Percentiles rank a stretch among this genome's conserved stretches.
These are phyloP conservation scores for Kazachstania viticola DNA, from an alignment of 805 yeast genomes.

Conservation along the genomic window DNA sequence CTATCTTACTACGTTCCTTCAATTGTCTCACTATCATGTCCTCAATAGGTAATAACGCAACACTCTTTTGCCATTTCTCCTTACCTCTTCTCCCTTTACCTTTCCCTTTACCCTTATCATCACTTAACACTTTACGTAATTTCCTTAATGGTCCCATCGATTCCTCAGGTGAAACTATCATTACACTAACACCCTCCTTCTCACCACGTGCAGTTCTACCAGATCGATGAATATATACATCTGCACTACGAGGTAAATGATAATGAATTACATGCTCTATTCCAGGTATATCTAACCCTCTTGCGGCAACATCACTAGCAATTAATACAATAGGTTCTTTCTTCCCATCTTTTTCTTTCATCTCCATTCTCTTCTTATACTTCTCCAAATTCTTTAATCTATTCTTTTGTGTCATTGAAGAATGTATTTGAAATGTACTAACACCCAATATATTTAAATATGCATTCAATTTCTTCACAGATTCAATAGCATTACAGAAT, in stretches of 20 bases:
- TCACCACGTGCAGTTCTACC: constrained; percentile 99
- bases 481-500: constrained; percentile 90
- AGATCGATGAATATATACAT: constrained; percentile 86
- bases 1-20: constrained; percentile 53
- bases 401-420: constrained; percentile 91
- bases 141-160: constrained; percentile 79
- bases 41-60: constrained; percentile 66
- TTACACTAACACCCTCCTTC: constrained; percentile 83
- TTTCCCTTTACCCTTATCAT: constrained; percentile 8
- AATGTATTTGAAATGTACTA: constrained; percentile 69
- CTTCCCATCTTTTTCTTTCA: constrained; percentile 16
- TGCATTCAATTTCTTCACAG: constrained; percentile 78
- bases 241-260: constrained; percentile 90
- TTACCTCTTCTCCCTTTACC: constrained; percentile 19
- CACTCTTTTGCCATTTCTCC: constrained; percentile 38
- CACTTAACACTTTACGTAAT: constrained; percentile 46
- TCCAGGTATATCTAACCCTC: constrained; percentile 87
- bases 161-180: constrained; percentile 89
- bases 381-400: constrained; percentile 77
- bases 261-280: constrained; percentile 93
- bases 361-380: constrained; percentile 27
- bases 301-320: constrained; percentile 96
- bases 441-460: constrained; percentile 58
- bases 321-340: constrained; percentile 56
- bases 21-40: constrained; percentile 59